Evolutionary conservation across 202 grass and related monocot species (phyloP).

Genomic region (Cymbopogon flexuosus): DNA sequence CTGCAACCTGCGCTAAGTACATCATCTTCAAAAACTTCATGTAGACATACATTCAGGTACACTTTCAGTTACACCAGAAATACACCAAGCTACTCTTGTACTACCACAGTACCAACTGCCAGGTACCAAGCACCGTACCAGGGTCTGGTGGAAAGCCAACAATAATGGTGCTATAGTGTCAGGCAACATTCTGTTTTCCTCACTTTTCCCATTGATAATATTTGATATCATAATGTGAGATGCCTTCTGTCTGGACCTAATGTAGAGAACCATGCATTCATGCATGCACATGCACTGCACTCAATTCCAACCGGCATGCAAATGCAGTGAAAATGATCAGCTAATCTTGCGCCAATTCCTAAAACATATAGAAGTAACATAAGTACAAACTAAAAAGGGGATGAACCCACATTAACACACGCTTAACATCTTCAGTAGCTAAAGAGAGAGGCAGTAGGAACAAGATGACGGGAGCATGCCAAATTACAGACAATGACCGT

Average conservation of each 20-base stretch:
- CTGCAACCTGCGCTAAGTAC: not conserved
- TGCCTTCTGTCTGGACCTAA: conserved; percentile 29
- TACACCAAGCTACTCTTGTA: not conserved
- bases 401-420: not conserved
- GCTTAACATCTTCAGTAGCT: not conserved
- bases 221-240: not conserved
- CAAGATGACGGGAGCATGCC: not conserved
- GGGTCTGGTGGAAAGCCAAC: conserved; percentile 21
- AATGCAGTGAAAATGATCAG: conserved; percentile 26
- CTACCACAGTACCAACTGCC: not conserved
- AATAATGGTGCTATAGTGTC: not conserved
- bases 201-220: not conserved
- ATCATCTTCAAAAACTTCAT: not conserved
- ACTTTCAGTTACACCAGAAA: conserved; percentile 13
- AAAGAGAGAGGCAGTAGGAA: not conserved
- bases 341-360: conserved; percentile 4
- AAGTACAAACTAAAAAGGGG: not conserved
- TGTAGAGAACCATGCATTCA: conserved; percentile 20
- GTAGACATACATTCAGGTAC: not conserved
- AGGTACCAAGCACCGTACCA: conserved; percentile 5
- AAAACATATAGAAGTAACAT: conserved; percentile 16
- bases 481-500: conserved; percentile 22
- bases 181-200: conserved; percentile 15
- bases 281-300: conserved; percentile 28
- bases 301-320: not conserved